Evolutionary conservation across 371 early-diverging fungal genomes (phyloP).

Genomic region (Mortierella sp.): DNA sequence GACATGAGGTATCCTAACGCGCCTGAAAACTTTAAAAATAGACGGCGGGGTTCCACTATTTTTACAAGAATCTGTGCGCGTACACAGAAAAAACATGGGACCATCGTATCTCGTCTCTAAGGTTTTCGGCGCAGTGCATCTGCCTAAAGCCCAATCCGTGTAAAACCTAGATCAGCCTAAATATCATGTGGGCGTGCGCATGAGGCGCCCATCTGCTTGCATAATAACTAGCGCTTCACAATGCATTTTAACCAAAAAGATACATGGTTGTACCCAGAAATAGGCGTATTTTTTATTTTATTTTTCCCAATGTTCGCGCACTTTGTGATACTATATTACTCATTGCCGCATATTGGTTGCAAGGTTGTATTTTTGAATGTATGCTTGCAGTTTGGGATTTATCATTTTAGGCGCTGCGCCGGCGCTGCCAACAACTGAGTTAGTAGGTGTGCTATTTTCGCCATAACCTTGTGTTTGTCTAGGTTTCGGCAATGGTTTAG

Average conservation of each 20-base stretch:
- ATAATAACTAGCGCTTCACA: too few species aligned
- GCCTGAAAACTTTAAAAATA: background rate
- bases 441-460: background rate
- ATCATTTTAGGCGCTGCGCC: slow-evolving; percentile 26
- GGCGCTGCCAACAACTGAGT: slow-evolving; percentile 2
- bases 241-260: too few species aligned
- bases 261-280: too few species aligned
- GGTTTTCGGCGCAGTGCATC: too few species aligned
- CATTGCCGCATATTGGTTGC: slow-evolving; percentile 30
- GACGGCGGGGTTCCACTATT: slow-evolving; percentile 2
- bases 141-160: too few species aligned
- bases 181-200: too few species aligned
- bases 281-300: background rate
- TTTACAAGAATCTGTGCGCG: slow-evolving; percentile 1
- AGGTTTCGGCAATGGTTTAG: slow-evolving; percentile 7
- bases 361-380: slow-evolving; percentile 54
- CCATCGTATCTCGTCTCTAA: background rate
- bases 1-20: background rate
- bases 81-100: background rate
- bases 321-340: background rate
- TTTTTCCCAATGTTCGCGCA: background rate
- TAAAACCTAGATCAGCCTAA: too few species aligned
- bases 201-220: too few species aligned
- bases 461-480: slow-evolving; percentile 9
- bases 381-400: slow-evolving; percentile 49